phyloP scores from a whole-genome alignment of 2,329 filamentous ascomycete species.

The Fusarium virguliforme region DNA sequence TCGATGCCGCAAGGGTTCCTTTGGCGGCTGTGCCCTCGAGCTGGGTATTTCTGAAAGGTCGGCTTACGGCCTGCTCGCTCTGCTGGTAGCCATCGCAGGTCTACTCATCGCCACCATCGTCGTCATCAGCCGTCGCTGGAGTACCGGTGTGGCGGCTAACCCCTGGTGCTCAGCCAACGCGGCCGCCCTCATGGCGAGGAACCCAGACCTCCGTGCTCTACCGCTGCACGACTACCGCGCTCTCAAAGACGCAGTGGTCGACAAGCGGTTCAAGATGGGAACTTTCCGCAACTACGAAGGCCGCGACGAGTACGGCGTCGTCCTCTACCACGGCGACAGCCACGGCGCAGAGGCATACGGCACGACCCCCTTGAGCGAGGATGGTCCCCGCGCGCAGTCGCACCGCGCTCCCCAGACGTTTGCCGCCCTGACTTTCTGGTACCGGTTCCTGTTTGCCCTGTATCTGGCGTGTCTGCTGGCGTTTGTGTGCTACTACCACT shows the following conservation, averaged over 20 bases:
- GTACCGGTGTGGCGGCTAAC: constrained; percentile 45
- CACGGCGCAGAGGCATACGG: constrained; percentile 7
- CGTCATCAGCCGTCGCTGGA: constrained; percentile 41
- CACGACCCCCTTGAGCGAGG: constrained; percentile 36
- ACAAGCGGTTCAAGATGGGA: constrained; percentile 39
- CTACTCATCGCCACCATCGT: constrained; percentile 27
- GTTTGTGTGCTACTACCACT: constrained; percentile 60
- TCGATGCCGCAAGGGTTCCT: constrained; percentile 31
- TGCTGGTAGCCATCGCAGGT: constrained; percentile 25
- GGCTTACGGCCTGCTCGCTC: constrained; percentile 33
- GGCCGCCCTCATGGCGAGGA: constrained; percentile 42
- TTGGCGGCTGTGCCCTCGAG: constrained; percentile 43
- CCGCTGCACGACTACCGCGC: constrained; percentile 35
- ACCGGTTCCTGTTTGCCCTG: constrained; percentile 53
- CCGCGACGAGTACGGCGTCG: constrained; percentile 40
- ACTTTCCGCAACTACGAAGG: constrained; percentile 33
- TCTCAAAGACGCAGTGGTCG: constrained; percentile 27
- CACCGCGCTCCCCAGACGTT: constrained; percentile 52
- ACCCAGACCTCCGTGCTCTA: constrained; percentile 38
- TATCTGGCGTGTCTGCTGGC: constrained; percentile 55
- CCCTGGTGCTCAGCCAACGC: constrained; percentile 42
- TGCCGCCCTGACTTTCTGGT: constrained; percentile 56
- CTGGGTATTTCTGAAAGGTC: constrained; percentile 40
- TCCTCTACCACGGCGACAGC: constrained; percentile 22
- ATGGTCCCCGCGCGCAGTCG: not conserved